These are phyloP conservation scores for Pachysandra terminalis DNA, from an alignment of 164 flowering plant genomes.

Conservation along the genomic window DNA sequence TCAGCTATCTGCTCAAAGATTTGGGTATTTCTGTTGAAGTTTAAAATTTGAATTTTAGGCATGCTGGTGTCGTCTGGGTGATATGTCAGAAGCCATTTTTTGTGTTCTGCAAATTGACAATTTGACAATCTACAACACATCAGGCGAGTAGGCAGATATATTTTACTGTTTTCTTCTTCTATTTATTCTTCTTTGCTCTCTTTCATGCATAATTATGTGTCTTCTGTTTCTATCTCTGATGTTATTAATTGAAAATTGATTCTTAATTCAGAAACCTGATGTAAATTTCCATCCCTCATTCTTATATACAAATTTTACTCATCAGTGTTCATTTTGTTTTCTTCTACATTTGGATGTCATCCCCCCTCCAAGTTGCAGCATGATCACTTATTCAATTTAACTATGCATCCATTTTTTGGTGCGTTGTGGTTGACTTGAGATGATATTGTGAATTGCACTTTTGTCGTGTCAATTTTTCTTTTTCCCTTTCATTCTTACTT, in stretches of 20 bases:
- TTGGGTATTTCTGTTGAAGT: neutral
- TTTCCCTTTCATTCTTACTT: no score
- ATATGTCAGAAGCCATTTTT: conserved; percentile 58
- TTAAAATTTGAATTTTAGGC: conserved; percentile 41
- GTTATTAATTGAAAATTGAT: no score
- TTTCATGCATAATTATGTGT: neutral
- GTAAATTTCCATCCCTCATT: no score
- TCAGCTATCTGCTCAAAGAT: neutral
- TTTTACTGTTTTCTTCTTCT: neutral
- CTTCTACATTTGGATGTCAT: neutral
- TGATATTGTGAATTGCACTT: neutral
- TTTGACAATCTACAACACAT: conserved; percentile 61
- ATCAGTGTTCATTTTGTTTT: neutral
- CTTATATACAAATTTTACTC: no score
- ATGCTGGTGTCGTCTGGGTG: conserved; percentile 86
- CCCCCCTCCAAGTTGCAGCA: neutral
- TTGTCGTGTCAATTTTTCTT: neutral
- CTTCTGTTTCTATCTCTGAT: neutral
- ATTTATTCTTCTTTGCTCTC: no score
- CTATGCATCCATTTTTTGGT: neutral
- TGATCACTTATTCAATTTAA: neutral
- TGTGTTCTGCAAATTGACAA: conserved; percentile 67
- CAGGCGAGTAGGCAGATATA: conserved; percentile 43
- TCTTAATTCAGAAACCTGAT: no score
- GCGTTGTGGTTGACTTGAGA: neutral